Percentiles rank a stretch among this genome's conserved stretches.
Evolutionary conservation across 202 grass and related monocot species (phyloP).

Genomic region (Sporobolus alterniflorus): DNA sequence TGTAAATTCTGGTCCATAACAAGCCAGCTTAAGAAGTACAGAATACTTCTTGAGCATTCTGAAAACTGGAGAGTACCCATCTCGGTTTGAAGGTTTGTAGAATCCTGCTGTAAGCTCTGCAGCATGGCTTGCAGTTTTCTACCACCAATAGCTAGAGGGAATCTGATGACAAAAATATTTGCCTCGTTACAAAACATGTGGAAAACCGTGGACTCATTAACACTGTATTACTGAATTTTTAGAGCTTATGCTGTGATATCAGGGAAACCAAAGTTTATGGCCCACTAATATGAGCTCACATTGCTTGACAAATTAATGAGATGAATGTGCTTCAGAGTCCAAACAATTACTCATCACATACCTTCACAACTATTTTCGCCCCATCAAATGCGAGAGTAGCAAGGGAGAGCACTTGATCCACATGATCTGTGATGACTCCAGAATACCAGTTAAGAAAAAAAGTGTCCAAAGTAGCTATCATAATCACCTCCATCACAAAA

Average conservation of each 20-base stretch:
- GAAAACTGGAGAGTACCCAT: constrained; percentile 84
- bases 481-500: constrained; percentile 96
- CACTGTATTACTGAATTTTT: neutral
- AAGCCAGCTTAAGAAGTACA: constrained; percentile 71
- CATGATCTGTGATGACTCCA: constrained; percentile 71
- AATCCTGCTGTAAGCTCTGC: constrained; percentile 93
- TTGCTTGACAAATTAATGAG: neutral
- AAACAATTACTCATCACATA: constrained; percentile 39
- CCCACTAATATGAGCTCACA: constrained; percentile 5
- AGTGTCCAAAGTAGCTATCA: constrained; percentile 83
- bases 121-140: constrained; percentile 84
- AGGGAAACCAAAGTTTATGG: neutral
- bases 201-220: constrained; percentile 15
- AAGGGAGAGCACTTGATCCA: constrained; percentile 83
- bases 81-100: constrained; percentile 85
- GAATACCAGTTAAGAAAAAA: constrained; percentile 99
- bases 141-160: constrained; percentile 86
- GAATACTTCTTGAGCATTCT: constrained; percentile 82
- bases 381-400: constrained; percentile 93
- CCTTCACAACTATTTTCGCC: constrained; percentile 84
- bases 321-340: constrained; percentile 1
- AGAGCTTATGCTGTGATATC: neutral
- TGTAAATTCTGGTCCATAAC: constrained; percentile 50
- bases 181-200: neutral
- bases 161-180: constrained; percentile 49